phyloP scores from a whole-genome alignment of 208 protist genomes.

The Trypanosoma melophagium region DNA sequence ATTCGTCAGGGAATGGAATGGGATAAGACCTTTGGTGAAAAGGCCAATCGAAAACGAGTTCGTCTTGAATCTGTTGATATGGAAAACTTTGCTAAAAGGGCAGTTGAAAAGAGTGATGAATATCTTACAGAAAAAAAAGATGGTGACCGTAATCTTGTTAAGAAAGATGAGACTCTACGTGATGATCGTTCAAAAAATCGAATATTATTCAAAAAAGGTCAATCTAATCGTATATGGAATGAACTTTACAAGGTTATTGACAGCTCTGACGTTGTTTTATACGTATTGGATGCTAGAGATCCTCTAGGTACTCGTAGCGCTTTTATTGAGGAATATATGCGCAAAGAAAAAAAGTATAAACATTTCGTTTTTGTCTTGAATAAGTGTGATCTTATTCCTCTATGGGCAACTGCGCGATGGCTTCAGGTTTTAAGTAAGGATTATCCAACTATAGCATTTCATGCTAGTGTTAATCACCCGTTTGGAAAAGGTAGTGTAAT shows the following conservation, averaged over 20 bases:
- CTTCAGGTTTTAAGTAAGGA: constrained; percentile 97
- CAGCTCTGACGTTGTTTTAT: constrained; percentile 99
- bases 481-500: constrained; percentile 99
- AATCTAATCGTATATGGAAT: constrained; percentile 98
- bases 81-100: constrained; percentile 49
- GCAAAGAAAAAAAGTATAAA: constrained; percentile 97
- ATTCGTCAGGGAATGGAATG: constrained; percentile 95
- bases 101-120: constrained; percentile 38
- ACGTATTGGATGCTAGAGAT: constrained; percentile 98
- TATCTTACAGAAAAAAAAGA: constrained; percentile 58
- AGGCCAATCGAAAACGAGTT: constrained; percentile 91
- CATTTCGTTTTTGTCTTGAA: constrained; percentile 99
- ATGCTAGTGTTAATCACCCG: constrained; percentile 98
- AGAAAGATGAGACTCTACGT: constrained; percentile 23
- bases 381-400: constrained; percentile 99
- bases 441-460: constrained; percentile 99
- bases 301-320: constrained; percentile 97
- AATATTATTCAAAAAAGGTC: constrained; percentile 96
- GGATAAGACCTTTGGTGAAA: constrained; percentile 95
- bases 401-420: constrained; percentile 97
- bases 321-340: constrained; percentile 93
- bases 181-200: constrained; percentile 85
- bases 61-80: constrained; percentile 64
- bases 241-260: constrained; percentile 99
- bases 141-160: constrained; percentile 65